phyloP scores from a whole-genome alignment of 805 yeast genomes.

The Yarrowia porcina region DNA sequence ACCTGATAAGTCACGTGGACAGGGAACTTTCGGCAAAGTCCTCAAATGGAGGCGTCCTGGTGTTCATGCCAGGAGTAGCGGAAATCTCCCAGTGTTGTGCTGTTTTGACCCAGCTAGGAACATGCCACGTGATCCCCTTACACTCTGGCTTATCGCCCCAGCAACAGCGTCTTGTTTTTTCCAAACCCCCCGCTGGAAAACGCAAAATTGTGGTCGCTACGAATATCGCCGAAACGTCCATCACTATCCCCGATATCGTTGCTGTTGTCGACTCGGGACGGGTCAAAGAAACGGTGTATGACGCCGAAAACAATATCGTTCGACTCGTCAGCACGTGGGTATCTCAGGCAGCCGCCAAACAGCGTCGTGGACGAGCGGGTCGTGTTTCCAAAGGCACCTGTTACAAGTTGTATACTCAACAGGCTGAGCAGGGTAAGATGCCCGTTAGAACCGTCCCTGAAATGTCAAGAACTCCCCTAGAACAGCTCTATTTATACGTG shows the following conservation, averaged over 20 bases:
- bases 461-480: slow-evolving; percentile 77
- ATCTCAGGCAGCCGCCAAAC: slow-evolving; percentile 83
- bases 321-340: slow-evolving; percentile 78
- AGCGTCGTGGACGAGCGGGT: slow-evolving; percentile 97
- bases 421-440: slow-evolving; percentile 57
- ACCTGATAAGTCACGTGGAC: slow-evolving; percentile 55
- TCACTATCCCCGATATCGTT: slow-evolving; percentile 92
- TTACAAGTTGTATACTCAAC: slow-evolving; percentile 70
- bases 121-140: slow-evolving; percentile 52
- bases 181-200: slow-evolving; percentile 47
- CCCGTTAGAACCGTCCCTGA: slow-evolving; percentile 79
- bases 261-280: slow-evolving; percentile 87
- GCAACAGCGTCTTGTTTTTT: slow-evolving; percentile 79
- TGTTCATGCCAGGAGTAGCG: slow-evolving; percentile 87
- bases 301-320: slow-evolving; percentile 63
- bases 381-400: slow-evolving; percentile 83
- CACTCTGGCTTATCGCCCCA: slow-evolving; percentile 83
- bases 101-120: slow-evolving; percentile 40
- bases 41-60: slow-evolving; percentile 67
- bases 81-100: slow-evolving; percentile 62
- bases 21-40: slow-evolving; percentile 43
- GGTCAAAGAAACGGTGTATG: slow-evolving; percentile 73
- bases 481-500: slow-evolving; percentile 75
- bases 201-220: slow-evolving; percentile 87
- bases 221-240: slow-evolving; percentile 95